These are phyloP conservation scores for Sequoiadendron giganteum DNA, from an alignment of 75 land plant genomes.

Conservation along the genomic window DNA sequence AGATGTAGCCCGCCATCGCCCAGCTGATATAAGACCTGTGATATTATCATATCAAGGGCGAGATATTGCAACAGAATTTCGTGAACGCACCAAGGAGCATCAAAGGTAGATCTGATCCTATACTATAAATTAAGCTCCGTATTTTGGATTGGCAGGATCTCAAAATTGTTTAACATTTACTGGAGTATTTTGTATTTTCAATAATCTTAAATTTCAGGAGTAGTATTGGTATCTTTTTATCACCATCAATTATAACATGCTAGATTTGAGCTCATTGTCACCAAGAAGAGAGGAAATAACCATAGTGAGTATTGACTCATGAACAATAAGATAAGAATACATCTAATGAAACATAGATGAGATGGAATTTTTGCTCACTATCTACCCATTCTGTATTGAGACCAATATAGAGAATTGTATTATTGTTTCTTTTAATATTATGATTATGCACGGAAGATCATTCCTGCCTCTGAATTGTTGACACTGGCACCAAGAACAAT, in stretches of 20 bases:
- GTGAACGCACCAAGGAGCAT: slow-evolving; percentile 77
- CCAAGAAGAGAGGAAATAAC: not conserved
- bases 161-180: too few relatives aligned
- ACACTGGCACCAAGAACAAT: not conserved
- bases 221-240: not conserved
- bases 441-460: not conserved
- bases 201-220: too few relatives aligned
- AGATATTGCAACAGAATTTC: slow-evolving; percentile 84
- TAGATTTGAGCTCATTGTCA: not conserved
- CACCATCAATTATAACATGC: not conserved
- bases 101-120: slow-evolving; percentile 51
- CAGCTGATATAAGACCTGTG: slow-evolving; percentile 81
- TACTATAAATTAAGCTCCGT: not conserved
- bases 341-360: not conserved
- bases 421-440: not conserved
- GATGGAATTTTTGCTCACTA: not conserved
- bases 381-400: not conserved
- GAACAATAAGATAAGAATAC: not conserved
- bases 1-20: slow-evolving; percentile 84
- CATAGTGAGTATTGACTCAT: not conserved
- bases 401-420: not conserved
- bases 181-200: too few relatives aligned
- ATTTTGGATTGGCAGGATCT: not conserved
- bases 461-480: not conserved
- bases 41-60: slow-evolving; percentile 73